These are phyloP conservation scores for Phoma sp. DNA, from an alignment of 2,329 filamentous ascomycete genomes.

Conservation along the genomic window DNA sequence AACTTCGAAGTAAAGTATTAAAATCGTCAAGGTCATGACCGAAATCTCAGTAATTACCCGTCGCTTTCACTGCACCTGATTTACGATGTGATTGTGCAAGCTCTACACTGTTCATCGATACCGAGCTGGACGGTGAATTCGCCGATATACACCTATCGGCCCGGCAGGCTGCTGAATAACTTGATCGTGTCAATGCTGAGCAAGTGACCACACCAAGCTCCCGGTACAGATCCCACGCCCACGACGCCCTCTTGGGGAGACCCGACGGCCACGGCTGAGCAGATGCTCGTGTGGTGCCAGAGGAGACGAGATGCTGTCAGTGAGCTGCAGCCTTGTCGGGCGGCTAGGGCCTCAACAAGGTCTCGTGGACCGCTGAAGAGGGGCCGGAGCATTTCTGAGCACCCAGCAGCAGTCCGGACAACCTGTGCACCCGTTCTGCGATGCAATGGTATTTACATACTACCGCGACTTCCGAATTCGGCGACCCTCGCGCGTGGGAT, in stretches of 20 bases:
- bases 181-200: slow-evolving; percentile 13
- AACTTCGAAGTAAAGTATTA: too few relatives aligned
- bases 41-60: too few relatives aligned
- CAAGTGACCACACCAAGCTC: slow-evolving; percentile 1
- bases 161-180: slow-evolving; percentile 13
- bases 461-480: slow-evolving; percentile 25
- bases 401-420: slow-evolving; percentile 16
- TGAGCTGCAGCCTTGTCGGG: slow-evolving; percentile 15
- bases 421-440: slow-evolving; percentile 21
- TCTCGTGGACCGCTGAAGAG: slow-evolving; percentile 23
- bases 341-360: slow-evolving; percentile 30
- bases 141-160: slow-evolving; percentile 20
- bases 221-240: slow-evolving; percentile 18
- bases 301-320: slow-evolving; percentile 13
- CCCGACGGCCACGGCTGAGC: slow-evolving; percentile 18
- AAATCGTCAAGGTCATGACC: too few relatives aligned
- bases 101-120: neutral
- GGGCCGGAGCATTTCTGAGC: slow-evolving; percentile 26
- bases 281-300: slow-evolving; percentile 1
- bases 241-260: slow-evolving; percentile 11
- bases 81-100: neutral
- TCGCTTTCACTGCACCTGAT: neutral
- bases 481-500: slow-evolving; percentile 23
- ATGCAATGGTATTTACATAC: slow-evolving; percentile 22
- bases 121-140: slow-evolving; percentile 15